phyloP scores from a whole-genome alignment of 306 rosid genomes.

The Acacia confusa region DNA sequence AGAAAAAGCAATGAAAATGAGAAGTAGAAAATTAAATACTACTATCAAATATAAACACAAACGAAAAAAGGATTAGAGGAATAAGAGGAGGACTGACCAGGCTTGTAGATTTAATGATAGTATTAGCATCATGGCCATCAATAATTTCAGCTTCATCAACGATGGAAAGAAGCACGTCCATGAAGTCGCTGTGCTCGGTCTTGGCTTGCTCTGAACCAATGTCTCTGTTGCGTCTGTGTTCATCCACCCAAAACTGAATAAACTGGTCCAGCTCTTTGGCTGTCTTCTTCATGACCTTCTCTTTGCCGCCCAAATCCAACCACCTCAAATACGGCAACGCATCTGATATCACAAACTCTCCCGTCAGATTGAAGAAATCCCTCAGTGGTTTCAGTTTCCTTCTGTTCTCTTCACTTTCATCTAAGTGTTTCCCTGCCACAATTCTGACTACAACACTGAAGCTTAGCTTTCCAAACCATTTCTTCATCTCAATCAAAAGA shows the following conservation, averaged over 20 bases:
- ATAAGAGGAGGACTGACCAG: neutral
- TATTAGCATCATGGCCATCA: slow-evolving; percentile 11
- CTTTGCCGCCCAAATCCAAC: slow-evolving; percentile 45
- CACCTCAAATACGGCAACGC: slow-evolving; percentile 44
- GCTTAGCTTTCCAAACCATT: slow-evolving; percentile 35
- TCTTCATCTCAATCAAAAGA: slow-evolving; percentile 26
- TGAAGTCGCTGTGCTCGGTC: slow-evolving; percentile 1
- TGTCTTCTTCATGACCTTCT: slow-evolving; percentile 37
- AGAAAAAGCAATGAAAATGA: neutral
- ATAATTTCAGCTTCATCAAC: neutral
- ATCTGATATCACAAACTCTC: slow-evolving; percentile 24
- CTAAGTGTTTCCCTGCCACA: slow-evolving; percentile 34
- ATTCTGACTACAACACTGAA: slow-evolving; percentile 21
- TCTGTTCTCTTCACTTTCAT: slow-evolving; percentile 5
- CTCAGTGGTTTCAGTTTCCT: slow-evolving; percentile 7
- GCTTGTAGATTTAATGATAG: slow-evolving; percentile 32
- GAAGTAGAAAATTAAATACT: neutral
- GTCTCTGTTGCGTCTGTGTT: slow-evolving; percentile 30
- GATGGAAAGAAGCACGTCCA: slow-evolving; percentile 37
- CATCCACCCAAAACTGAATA: slow-evolving; percentile 24
- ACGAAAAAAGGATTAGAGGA: neutral
- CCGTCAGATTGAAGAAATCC: neutral
- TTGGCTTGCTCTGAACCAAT: neutral
- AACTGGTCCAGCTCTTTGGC: slow-evolving; percentile 32
- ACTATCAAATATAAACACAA: neutral